Percentiles rank a stretch among this genome's conserved stretches.
Evolutionary conservation across 73 alveolate genomes (phyloP).

Genomic region (Paramecium octaurelia): DNA sequence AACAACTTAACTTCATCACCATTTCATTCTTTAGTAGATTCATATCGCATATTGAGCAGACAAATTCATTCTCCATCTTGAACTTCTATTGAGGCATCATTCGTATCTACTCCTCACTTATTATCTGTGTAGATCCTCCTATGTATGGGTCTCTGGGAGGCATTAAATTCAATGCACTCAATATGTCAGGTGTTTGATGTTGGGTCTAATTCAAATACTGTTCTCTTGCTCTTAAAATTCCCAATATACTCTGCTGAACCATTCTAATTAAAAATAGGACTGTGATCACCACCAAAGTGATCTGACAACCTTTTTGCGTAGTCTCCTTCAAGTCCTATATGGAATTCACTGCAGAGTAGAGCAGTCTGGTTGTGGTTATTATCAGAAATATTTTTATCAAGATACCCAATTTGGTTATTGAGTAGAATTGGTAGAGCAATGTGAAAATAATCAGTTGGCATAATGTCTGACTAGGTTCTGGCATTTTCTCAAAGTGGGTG

Average conservation of each 20-base stretch:
- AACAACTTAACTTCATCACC: constrained; percentile 7
- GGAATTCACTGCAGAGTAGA: background rate
- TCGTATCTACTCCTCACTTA: background rate
- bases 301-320: background rate
- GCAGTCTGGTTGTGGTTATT: background rate
- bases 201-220: background rate
- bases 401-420: constrained; percentile 14
- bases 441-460: background rate
- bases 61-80: background rate
- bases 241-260: background rate
- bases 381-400: background rate
- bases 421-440: background rate
- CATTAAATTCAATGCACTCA: constrained; percentile 34
- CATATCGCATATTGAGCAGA: constrained; percentile 23
- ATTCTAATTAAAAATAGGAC: background rate
- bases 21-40: background rate
- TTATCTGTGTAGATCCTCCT: background rate
- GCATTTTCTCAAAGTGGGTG: background rate
- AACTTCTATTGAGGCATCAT: background rate
- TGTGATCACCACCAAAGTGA: background rate
- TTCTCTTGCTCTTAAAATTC: background rate
- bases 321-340: background rate
- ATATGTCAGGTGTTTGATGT: background rate
- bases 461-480: background rate
- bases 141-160: constrained; percentile 28